These are phyloP conservation scores for Trichoderma atrobrunneum DNA, from an alignment of 2,329 filamentous ascomycete genomes.

Conservation along the genomic window DNA sequence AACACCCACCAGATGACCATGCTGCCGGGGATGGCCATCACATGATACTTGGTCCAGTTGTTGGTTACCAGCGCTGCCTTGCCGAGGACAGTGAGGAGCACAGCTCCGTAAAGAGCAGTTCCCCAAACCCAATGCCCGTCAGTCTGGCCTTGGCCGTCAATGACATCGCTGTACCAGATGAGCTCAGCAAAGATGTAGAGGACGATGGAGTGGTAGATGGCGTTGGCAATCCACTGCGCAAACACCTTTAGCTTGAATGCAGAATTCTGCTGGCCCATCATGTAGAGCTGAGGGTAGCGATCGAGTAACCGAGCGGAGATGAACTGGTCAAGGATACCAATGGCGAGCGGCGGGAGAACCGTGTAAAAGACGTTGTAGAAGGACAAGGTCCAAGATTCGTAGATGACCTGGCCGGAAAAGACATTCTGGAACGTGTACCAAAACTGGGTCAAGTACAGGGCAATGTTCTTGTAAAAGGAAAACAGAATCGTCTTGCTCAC, in stretches of 20 bases:
- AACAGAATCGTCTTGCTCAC: constrained; percentile 97
- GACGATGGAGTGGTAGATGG: constrained; percentile 91
- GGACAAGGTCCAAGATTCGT: constrained; percentile 98
- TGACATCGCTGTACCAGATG: constrained; percentile 79
- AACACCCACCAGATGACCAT: constrained; percentile 90
- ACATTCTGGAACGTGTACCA: constrained; percentile 99
- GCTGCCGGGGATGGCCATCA: constrained; percentile 91
- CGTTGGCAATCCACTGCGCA: constrained; percentile 87
- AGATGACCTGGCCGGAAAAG: constrained; percentile 96
- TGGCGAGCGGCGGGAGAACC: constrained; percentile 84
- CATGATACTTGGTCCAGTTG: constrained; percentile 98
- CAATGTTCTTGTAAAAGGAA: constrained; percentile 99
- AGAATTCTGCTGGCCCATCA: constrained; percentile 84
- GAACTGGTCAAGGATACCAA: constrained; percentile 97
- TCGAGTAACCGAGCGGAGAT: constrained; percentile 91
- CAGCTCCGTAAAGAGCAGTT: constrained; percentile 87
- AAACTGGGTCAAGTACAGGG: constrained; percentile 98
- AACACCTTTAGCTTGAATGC: constrained; percentile 96
- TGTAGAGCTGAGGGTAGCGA: constrained; percentile 93
- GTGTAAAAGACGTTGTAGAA: constrained; percentile 99
- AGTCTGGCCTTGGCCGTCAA: constrained; percentile 72
- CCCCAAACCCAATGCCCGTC: constrained; percentile 99
- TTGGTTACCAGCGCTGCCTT: constrained; percentile 94
- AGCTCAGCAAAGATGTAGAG: constrained; percentile 83
- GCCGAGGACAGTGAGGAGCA: constrained; percentile 87